Percentiles rank a stretch among this genome's conserved stretches.
Evolutionary conservation across 371 early-diverging fungal genomes (phyloP).

Genomic region (Lichtheimia hyalospora): DNA sequence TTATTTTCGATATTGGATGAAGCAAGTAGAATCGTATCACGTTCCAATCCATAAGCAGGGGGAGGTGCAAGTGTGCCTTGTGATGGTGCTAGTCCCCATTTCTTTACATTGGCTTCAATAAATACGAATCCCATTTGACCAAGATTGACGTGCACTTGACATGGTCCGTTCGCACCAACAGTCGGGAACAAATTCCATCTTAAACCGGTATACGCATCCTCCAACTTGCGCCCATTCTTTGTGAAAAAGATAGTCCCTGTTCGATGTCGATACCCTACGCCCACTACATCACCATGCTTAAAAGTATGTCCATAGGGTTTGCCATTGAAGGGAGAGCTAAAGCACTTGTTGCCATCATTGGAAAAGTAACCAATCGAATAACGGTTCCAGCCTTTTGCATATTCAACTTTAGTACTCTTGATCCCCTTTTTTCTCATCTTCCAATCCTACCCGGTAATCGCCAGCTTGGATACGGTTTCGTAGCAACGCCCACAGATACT

Average conservation of each 20-base stretch:
- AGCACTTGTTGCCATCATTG: slow-evolving; percentile 63
- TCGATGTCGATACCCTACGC: slow-evolving; percentile 75
- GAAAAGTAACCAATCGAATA: slow-evolving; percentile 74
- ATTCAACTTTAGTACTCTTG: not conserved
- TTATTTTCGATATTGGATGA: not conserved
- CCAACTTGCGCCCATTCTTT: slow-evolving; percentile 71
- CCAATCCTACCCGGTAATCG: slow-evolving; percentile 59
- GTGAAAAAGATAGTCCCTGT: slow-evolving; percentile 79
- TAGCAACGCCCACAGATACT: slow-evolving; percentile 67
- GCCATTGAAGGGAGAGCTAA: slow-evolving; percentile 67
- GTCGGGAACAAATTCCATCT: slow-evolving; percentile 64
- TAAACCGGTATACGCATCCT: slow-evolving; percentile 58
- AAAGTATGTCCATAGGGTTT: slow-evolving; percentile 60
- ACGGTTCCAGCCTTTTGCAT: slow-evolving; percentile 59
- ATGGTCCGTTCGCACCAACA: slow-evolving; percentile 65
- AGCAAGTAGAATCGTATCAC: slow-evolving; percentile 15
- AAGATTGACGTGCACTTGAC: slow-evolving; percentile 62
- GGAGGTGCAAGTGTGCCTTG: slow-evolving; percentile 70
- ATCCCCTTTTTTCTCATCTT: not conserved
- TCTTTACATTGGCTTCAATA: slow-evolving; percentile 84
- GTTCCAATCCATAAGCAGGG: slow-evolving; percentile 59
- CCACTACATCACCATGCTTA: slow-evolving; percentile 74
- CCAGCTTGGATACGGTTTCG: slow-evolving; percentile 70
- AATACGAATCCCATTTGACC: slow-evolving; percentile 64
- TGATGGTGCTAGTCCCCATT: slow-evolving; percentile 77